Evolutionary conservation across 805 yeast species (phyloP).

Genomic region (Saccharomycopsis malanga): DNA sequence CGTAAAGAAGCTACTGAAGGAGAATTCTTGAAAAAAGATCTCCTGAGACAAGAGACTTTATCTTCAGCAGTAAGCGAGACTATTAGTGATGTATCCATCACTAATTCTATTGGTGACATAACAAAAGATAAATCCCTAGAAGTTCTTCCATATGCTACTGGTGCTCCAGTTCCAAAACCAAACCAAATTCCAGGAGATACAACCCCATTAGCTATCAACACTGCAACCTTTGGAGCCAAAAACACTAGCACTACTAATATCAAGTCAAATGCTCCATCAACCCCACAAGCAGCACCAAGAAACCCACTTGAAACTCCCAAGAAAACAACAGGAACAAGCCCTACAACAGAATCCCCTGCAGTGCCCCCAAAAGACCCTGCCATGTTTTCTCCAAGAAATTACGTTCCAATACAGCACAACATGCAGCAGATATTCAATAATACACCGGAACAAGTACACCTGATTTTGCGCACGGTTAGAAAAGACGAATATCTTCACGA

Average conservation of each 20-base stretch:
- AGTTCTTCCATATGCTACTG: too few species aligned
- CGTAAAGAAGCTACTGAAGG: too few species aligned
- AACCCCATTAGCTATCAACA: neutral
- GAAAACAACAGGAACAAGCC: neutral
- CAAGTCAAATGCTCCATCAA: neutral
- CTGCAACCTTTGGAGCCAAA: neutral
- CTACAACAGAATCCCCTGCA: constrained; percentile 13
- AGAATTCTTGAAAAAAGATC: too few species aligned
- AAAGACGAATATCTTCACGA: constrained; percentile 18
- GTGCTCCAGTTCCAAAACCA: neutral
- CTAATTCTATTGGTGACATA: neutral
- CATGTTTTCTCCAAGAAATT: constrained; percentile 13
- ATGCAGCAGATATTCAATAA: constrained; percentile 8
- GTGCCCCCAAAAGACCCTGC: constrained; percentile 21
- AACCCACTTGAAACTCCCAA: neutral
- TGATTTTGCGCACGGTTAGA: constrained; percentile 16
- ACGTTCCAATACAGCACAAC: constrained; percentile 14
- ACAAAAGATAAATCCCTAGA: too few species aligned
- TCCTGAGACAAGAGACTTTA: neutral
- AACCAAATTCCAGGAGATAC: neutral
- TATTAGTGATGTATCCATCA: neutral
- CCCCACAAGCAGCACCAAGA: neutral
- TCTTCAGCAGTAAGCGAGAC: neutral
- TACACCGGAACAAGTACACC: constrained; percentile 18
- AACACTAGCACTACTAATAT: neutral